These are phyloP conservation scores for Lotus japonicus DNA, from an alignment of 306 rosid genomes.

Conservation along the genomic window DNA sequence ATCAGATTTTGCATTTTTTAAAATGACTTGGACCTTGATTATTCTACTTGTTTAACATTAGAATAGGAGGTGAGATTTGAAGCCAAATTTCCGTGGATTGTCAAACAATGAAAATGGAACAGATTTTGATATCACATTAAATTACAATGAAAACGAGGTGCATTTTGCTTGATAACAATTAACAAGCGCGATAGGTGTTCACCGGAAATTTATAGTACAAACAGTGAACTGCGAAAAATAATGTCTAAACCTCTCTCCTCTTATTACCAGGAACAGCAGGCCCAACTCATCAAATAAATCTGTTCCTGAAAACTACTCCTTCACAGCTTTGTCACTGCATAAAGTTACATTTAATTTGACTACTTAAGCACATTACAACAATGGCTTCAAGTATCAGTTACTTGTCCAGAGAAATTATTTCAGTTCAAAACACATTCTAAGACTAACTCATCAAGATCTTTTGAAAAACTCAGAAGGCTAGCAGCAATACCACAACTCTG, in stretches of 20 bases:
- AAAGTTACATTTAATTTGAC: conserved; percentile 1
- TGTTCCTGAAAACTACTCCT: not conserved
- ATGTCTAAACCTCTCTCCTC: not conserved
- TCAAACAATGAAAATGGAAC: too few relatives aligned
- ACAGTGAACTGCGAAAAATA: not conserved
- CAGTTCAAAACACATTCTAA: conserved; percentile 13
- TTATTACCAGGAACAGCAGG: too few relatives aligned
- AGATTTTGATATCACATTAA: too few relatives aligned
- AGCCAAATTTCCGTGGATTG: too few relatives aligned
- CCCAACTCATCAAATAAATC: too few relatives aligned
- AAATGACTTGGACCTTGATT: too few relatives aligned
- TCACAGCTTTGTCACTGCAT: conserved; percentile 4
- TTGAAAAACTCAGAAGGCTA: conserved; percentile 3
- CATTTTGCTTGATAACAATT: not conserved
- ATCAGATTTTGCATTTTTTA: too few relatives aligned
- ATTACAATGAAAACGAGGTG: not conserved
- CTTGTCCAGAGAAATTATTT: conserved; percentile 3
- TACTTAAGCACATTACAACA: conserved; percentile 10
- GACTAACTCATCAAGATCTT: not conserved
- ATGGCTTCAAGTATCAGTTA: not conserved
- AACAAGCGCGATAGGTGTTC: not conserved
- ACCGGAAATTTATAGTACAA: not conserved
- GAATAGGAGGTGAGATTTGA: too few relatives aligned
- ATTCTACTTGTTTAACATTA: too few relatives aligned
- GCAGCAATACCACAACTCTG: conserved; percentile 21